Conservation (phyloP, 495 filamentous ascomycete genomes). For the Podospora comata region DNA sequence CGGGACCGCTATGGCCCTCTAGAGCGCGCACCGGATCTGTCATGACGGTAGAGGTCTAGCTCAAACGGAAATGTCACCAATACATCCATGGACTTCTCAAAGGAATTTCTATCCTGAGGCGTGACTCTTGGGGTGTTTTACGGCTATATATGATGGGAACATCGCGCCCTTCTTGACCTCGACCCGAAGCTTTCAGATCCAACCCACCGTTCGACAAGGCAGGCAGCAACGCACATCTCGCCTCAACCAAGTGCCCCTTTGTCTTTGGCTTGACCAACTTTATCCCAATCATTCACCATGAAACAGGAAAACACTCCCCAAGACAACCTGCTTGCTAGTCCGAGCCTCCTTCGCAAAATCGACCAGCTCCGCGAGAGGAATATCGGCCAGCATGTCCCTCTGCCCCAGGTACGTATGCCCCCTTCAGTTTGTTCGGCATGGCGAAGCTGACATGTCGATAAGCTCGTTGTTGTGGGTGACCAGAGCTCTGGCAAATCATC, state of each 20-base stretch:
- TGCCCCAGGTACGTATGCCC: conserved; percentile 33
- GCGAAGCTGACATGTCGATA: conserved; percentile 6
- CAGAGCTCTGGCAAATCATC: conserved; percentile 51
- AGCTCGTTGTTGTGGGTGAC: conserved; percentile 48
- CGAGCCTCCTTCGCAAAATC: conserved; percentile 32
- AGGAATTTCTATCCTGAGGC: neutral
- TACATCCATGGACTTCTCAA: neutral
- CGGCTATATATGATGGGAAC: neutral
- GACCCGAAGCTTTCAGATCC: neutral
- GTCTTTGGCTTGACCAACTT: neutral
- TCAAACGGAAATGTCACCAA: neutral
- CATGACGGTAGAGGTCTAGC: neutral
- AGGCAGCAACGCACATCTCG: neutral
- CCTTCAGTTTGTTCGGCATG: neutral
- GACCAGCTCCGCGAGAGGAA: conserved; percentile 41
- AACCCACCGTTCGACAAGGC: neutral
- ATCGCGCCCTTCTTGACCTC: neutral
- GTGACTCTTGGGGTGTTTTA: neutral
- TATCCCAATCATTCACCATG: neutral
- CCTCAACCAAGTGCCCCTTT: neutral
- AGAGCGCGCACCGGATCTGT: neutral
- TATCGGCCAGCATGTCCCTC: conserved; percentile 36
- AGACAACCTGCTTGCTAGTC: conserved; percentile 19
- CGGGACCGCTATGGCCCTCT: neutral
- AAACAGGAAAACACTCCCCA: neutral